phyloP scores from a whole-genome alignment of 495 filamentous ascomycete genomes.

The Astrocystis sublimbata region DNA sequence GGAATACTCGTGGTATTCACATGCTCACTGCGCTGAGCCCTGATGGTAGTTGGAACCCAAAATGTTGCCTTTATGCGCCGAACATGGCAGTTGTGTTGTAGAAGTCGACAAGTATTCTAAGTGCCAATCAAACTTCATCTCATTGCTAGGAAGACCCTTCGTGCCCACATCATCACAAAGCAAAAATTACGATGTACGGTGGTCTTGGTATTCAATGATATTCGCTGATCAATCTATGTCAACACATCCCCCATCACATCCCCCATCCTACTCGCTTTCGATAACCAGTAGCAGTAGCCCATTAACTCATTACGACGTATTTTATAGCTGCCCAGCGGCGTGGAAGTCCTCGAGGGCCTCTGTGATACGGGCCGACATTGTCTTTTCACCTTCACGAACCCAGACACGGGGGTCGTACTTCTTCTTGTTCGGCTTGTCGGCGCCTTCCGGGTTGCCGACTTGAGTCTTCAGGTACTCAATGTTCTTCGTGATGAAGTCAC shows the following conservation, averaged over 20 bases:
- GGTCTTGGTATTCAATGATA: no score
- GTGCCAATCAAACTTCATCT: no score
- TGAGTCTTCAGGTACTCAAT: constrained; percentile 86
- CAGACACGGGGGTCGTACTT: constrained; percentile 81
- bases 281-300: no score
- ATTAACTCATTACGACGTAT: constrained; percentile 5
- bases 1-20: no score
- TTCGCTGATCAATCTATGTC: neutral
- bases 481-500: constrained; percentile 90
- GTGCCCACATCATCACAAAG: no score
- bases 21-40: no score
- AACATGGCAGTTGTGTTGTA: no score
- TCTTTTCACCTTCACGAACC: constrained; percentile 97
- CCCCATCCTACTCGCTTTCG: neutral
- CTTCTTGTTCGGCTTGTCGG: constrained; percentile 99
- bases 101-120: no score
- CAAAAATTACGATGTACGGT: no score
- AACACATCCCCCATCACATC: neutral
- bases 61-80: no score
- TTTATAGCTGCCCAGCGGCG: constrained; percentile 81
- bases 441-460: constrained; percentile 94
- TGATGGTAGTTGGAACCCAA: no score
- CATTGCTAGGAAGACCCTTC: no score
- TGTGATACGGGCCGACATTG: constrained; percentile 79
- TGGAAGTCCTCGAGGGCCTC: constrained; percentile 90